phyloP scores from a whole-genome alignment of 1,284 basidiomycete genomes.

The Rhodotorula mucilaginosa region DNA sequence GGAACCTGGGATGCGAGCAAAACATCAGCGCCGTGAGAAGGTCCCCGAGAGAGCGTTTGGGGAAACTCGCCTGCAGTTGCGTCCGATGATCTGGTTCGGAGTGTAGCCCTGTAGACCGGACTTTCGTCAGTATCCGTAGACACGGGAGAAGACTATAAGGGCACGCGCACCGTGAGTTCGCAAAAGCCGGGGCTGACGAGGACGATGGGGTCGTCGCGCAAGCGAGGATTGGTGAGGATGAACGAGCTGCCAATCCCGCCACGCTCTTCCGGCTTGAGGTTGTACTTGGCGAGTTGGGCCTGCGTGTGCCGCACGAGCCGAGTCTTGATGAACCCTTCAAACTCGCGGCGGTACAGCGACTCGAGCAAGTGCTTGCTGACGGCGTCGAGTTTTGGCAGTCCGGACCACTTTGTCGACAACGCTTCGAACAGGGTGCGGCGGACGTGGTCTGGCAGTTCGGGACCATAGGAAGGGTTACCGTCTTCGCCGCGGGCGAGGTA shows the following conservation, averaged over 20 bases:
- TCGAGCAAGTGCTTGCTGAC: conserved; percentile 20
- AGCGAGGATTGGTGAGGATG: conserved; percentile 23
- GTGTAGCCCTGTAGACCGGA: conserved; percentile 38
- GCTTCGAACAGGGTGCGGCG: neutral
- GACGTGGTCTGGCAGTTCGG: neutral
- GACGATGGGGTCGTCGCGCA: conserved; percentile 45
- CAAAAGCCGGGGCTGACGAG: conserved; percentile 43
- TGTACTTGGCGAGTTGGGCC: conserved; percentile 20
- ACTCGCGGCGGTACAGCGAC: conserved; percentile 17
- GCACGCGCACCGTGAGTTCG: conserved; percentile 24
- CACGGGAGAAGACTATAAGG: too few relatives aligned
- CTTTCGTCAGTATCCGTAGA: neutral
- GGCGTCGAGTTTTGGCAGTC: conserved; percentile 7
- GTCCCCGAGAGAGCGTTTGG: neutral
- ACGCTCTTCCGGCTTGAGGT: conserved; percentile 9
- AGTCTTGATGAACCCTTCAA: conserved; percentile 20
- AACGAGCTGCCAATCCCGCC: conserved; percentile 26
- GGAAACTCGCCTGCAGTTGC: conserved; percentile 42
- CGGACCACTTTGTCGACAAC: neutral
- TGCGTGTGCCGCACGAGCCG: conserved; percentile 29
- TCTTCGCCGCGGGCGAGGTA: neutral
- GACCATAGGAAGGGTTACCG: neutral
- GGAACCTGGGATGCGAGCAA: conserved; percentile 24
- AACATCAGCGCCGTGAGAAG: conserved; percentile 1
- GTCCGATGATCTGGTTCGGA: conserved; percentile 42